Conservation (phyloP, 2,329 filamentous ascomycete species). For the Penicillium sp. region DNA sequence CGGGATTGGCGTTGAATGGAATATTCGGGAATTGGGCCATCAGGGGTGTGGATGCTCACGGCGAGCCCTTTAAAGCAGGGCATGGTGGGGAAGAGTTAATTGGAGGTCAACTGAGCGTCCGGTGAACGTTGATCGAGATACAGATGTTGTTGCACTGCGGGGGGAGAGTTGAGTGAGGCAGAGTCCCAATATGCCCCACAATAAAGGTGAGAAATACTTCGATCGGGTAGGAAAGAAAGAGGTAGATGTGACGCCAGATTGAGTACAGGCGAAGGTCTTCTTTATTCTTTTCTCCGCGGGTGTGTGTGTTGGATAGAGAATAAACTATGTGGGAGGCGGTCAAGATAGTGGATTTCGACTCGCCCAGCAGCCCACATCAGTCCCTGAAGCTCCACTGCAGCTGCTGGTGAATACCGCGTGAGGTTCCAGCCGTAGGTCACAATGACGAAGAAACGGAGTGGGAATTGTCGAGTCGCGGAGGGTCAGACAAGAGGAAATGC, state of each 20-base stretch:
- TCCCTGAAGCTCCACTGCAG: constrained; percentile 21
- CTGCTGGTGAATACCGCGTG: constrained; percentile 23
- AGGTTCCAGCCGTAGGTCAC: constrained; percentile 14
- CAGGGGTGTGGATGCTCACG: constrained; percentile 86
- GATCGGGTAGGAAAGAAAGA: not conserved
- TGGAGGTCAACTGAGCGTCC: not conserved
- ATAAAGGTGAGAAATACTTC: constrained; percentile 6
- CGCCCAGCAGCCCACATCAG: constrained; percentile 24
- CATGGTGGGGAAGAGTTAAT: constrained; percentile 49
- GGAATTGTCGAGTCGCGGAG: not conserved
- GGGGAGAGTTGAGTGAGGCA: constrained; percentile 1
- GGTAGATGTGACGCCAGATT: constrained; percentile 7
- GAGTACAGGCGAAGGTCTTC: constrained; percentile 8
- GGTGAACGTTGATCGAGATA: not conserved
- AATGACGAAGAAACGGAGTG: not conserved
- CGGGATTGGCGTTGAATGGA: constrained; percentile 92
- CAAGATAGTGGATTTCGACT: constrained; percentile 22
- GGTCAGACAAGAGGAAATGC: too few relatives aligned
- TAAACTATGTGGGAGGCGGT: constrained; percentile 24
- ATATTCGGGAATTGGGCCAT: constrained; percentile 80
- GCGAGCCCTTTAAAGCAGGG: constrained; percentile 99
- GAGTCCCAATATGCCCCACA: constrained; percentile 15
- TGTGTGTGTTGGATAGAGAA: constrained; percentile 1
- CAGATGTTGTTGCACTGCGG: constrained; percentile 4
- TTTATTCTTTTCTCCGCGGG: constrained; percentile 12